A percentile compares a stretch with the other conserved stretches of the same genome.
These are phyloP conservation scores for Amylocarpus encephaloides DNA, from an alignment of 2,329 filamentous ascomycete genomes.

Conservation along the genomic window DNA sequence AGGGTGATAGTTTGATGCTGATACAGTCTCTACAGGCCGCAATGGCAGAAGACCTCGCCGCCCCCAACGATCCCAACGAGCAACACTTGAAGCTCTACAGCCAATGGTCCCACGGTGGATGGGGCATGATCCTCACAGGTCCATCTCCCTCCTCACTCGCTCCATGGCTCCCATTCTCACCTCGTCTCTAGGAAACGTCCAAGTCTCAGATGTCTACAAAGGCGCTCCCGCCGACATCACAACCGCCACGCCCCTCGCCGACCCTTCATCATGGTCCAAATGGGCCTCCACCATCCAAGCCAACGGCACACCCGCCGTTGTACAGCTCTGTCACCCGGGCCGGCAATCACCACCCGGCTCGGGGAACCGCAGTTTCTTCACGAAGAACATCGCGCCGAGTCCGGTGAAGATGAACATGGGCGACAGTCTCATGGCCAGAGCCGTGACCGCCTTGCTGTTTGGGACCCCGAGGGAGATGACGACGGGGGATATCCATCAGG, in stretches of 20 bases:
- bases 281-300: conserved; percentile 33
- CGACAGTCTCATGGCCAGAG: conserved; percentile 30
- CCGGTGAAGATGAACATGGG: conserved; percentile 40
- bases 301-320: conserved; percentile 35
- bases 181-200: conserved; percentile 37
- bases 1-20: no score
- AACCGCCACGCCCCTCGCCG: conserved; percentile 23
- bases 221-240: conserved; percentile 33
- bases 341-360: conserved; percentile 38
- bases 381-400: conserved; percentile 39
- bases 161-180: no score
- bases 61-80: conserved; percentile 38
- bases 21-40: conserved; percentile 37
- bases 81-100: conserved; percentile 41
- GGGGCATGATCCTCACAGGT: conserved; percentile 47
- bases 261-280: conserved; percentile 34
- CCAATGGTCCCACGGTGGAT: conserved; percentile 47
- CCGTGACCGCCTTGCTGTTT: conserved; percentile 33
- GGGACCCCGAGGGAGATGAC: conserved; percentile 53
- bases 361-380: conserved; percentile 33
- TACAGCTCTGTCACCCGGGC: conserved; percentile 44
- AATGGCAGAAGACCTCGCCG: conserved; percentile 41
- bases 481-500: conserved; percentile 44
- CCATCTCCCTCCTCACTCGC: background rate
- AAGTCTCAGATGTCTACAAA: conserved; percentile 36